A percentile compares a stretch with the other conserved stretches of the same genome.
Conservation (phyloP, 371 early-diverging fungal genomes). For the Smittium mucronatum region DNA sequence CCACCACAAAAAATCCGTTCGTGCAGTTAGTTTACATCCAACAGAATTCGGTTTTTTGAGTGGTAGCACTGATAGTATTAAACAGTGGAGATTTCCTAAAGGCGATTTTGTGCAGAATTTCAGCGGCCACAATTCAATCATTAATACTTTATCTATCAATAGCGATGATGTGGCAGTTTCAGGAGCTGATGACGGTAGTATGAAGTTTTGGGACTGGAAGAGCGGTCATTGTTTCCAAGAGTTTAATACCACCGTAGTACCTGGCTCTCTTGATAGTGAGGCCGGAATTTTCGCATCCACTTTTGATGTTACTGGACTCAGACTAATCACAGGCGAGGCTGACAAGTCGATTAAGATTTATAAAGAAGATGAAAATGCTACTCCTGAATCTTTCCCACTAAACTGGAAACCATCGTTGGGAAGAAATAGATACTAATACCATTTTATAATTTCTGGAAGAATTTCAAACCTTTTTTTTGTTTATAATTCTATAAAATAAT, state of each 20-base stretch:
- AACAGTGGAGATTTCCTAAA: constrained; percentile 90
- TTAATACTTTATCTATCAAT: constrained; percentile 80
- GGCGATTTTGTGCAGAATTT: constrained; percentile 90
- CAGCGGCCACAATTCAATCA: constrained; percentile 73
- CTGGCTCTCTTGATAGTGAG: constrained; percentile 93
- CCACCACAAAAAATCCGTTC: constrained; percentile 93
- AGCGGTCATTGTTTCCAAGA: constrained; percentile 89
- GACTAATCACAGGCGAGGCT: constrained; percentile 94
- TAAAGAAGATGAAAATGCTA: constrained; percentile 35
- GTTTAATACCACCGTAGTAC: constrained; percentile 70
- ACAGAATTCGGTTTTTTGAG: constrained; percentile 87
- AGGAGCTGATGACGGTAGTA: constrained; percentile 82
- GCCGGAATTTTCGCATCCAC: constrained; percentile 88
- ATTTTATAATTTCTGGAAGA: background rate
- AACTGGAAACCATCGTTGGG: constrained; percentile 41
- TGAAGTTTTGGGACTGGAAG: constrained; percentile 95
- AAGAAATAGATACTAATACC: constrained; percentile 26
- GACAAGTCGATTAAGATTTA: constrained; percentile 97
- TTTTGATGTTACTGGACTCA: constrained; percentile 86
- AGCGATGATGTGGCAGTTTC: constrained; percentile 85
- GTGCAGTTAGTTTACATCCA: constrained; percentile 81
- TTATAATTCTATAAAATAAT: no score
- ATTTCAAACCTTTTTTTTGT: no score
- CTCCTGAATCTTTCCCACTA: constrained; percentile 54
- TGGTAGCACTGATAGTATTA: constrained; percentile 83